Evolutionary conservation across 2,329 filamentous ascomycete species (phyloP), one percentile per base, ranked within the genome.

Genomic region (Fusarium haematococcum): DNA sequence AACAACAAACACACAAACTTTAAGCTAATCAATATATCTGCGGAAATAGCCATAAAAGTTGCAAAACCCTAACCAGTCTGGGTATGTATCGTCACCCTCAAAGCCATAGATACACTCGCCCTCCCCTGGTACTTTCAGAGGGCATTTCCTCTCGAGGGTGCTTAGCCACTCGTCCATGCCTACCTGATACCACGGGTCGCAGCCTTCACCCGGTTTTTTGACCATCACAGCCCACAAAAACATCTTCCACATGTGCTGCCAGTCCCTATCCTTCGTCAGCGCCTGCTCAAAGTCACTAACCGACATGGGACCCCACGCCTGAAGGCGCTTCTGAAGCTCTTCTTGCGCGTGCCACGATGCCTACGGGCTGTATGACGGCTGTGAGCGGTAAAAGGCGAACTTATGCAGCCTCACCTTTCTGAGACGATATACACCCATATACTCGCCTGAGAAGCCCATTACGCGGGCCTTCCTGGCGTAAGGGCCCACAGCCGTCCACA

Each of bases 111-210:
- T 8, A 27, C 27, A 8, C 27, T 27, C 27, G 27, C 27, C 27
- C 8, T 30, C 27, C 27, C 27, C 8, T 30, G 27, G 27, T 30
- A 30, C 7, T 7, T 30, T 30, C 27, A 30, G 8, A 9, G 27
- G 27, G 27, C 27, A 30, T 30, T 30, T 30, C 27, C 27, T 30
- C 60, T 48, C 2, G n/a, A 45, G n/a, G 11, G 57, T 43, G 6
- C 8, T 10, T 14, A 48, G 20, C 69, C 65, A 72, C 16, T 61
- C 65, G 14, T 58, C 25, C 7, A 72, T 4, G 16, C 30, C n/a
- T 13, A 57, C 30, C 7, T 11, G n/a, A 11, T 62, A 13, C 67
- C 68, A 30, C 27, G 27, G 27, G 27, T 30, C 27, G 27, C 8
- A 30, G 27, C 9, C 8, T 30, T 30, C 27, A 30, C 27, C 8